These are phyloP conservation scores for Kokia cookei DNA, from an alignment of 441 rosid genomes.

Conservation along the genomic window DNA sequence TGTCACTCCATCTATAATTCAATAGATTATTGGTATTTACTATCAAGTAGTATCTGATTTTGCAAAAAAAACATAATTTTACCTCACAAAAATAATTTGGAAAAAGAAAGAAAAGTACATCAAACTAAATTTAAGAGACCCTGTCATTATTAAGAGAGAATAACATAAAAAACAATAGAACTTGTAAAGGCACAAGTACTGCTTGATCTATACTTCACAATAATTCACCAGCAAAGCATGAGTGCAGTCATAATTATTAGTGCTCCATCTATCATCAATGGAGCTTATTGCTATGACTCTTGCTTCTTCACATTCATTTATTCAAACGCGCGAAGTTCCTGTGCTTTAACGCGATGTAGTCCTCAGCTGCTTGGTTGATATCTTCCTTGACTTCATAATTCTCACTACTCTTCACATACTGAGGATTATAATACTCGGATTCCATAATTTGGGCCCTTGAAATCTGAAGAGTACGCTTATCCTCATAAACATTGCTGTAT, in stretches of 20 bases:
- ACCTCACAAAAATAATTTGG: not conserved
- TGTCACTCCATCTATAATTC: too few species aligned
- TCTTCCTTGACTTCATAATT: slow-evolving; percentile 10
- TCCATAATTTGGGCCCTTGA: slow-evolving; percentile 6
- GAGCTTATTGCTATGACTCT: not conserved
- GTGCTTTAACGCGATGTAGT: slow-evolving; percentile 53
- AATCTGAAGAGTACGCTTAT: not conserved
- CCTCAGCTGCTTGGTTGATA: slow-evolving; percentile 57
- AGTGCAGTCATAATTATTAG: not conserved
- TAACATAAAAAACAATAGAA: not conserved
- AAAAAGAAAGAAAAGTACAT: not conserved
- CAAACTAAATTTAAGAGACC: not conserved
- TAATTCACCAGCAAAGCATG: not conserved
- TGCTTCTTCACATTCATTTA: slow-evolving; percentile 11
- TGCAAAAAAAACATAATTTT: not conserved
- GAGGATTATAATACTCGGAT: not conserved
- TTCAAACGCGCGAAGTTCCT: slow-evolving; percentile 25
- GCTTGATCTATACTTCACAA: not conserved
- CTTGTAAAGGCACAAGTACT: not conserved
- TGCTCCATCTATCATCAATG: not conserved
- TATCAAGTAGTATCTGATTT: too few species aligned
- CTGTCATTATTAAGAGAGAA: not conserved
- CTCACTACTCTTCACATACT: not conserved
- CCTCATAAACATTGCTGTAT: not conserved
- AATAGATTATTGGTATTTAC: too few species aligned